These are phyloP conservation scores for Medicago ruthenica DNA, from an alignment of 306 rosid genomes.

Conservation along the genomic window DNA sequence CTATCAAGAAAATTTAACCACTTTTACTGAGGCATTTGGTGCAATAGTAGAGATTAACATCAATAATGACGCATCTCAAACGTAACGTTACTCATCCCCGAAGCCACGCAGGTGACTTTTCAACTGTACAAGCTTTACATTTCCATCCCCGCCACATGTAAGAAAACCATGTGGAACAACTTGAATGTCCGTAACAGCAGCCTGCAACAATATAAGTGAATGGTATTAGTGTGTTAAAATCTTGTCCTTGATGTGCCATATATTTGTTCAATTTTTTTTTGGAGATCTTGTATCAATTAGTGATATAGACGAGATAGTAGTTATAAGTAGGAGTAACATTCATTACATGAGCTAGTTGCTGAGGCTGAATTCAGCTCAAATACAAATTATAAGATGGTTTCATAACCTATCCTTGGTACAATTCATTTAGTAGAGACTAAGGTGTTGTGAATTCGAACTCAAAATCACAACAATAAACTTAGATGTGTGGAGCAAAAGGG, in stretches of 20 bases:
- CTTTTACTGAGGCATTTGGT: background rate
- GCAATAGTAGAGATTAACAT: slow-evolving; percentile 13
- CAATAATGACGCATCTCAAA: slow-evolving; percentile 22
- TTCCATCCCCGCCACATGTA: slow-evolving; percentile 90
- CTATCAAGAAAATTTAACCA: slow-evolving; percentile 24
- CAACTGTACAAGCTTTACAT: slow-evolving; percentile 73
- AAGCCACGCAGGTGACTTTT: slow-evolving; percentile 45
- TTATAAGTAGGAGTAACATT: too few species aligned
- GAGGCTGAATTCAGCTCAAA: too few species aligned
- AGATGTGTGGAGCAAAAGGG: too few species aligned
- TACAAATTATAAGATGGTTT: background rate
- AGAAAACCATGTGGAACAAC: slow-evolving; percentile 85
- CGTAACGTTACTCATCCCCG: slow-evolving; percentile 34
- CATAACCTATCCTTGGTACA: slow-evolving; percentile 7
- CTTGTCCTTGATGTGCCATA: slow-evolving; percentile 2
- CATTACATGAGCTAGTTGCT: too few species aligned
- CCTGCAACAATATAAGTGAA: slow-evolving; percentile 53
- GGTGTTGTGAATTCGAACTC: too few species aligned
- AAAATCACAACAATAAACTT: too few species aligned
- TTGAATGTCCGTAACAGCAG: slow-evolving; percentile 87
- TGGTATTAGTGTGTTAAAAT: slow-evolving; percentile 40
- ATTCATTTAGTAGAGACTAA: background rate
- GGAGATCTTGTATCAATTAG: background rate
- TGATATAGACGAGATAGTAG: too few species aligned
- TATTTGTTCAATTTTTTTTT: background rate